phyloP scores from a whole-genome alignment of 805 yeast species.

The Cyberlindnera xishuangbannaensis region DNA sequence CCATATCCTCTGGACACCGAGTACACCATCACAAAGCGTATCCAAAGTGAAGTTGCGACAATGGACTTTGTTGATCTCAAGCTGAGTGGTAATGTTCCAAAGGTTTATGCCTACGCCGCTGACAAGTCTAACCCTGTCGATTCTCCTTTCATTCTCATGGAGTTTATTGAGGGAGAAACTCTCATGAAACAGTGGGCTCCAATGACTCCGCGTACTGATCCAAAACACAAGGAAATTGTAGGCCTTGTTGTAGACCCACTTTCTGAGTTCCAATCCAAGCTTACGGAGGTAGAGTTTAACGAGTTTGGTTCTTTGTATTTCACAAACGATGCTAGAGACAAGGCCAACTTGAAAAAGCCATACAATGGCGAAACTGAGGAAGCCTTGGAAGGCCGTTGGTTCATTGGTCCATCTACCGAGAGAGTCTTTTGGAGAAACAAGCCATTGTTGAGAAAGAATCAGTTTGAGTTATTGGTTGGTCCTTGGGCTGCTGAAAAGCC shows the following conservation, averaged over 20 bases:
- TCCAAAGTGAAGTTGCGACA: slow-evolving; percentile 91
- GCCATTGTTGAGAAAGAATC: slow-evolving; percentile 42
- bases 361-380: slow-evolving; percentile 59
- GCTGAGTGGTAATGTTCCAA: slow-evolving; percentile 65
- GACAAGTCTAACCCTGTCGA: slow-evolving; percentile 56
- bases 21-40: slow-evolving; percentile 54
- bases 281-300: slow-evolving; percentile 56
- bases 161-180: slow-evolving; percentile 69
- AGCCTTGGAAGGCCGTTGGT: slow-evolving; percentile 62
- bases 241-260: slow-evolving; percentile 65
- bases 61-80: slow-evolving; percentile 71
- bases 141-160: slow-evolving; percentile 77
- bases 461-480: slow-evolving; percentile 52
- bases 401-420: slow-evolving; percentile 87
- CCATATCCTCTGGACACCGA: slow-evolving; percentile 78
- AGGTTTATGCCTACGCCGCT: slow-evolving; percentile 60
- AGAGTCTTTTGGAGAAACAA: slow-evolving; percentile 70
- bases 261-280: slow-evolving; percentile 55
- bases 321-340: slow-evolving; percentile 49
- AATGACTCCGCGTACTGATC: slow-evolving; percentile 51
- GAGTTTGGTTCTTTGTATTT: slow-evolving; percentile 81
- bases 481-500: slow-evolving; percentile 69
- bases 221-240: slow-evolving; percentile 45
- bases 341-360: slow-evolving; percentile 29
- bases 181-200: slow-evolving; percentile 94